phyloP scores from a whole-genome alignment of 2,329 filamentous ascomycete species.

The Aspergillus sp. region DNA sequence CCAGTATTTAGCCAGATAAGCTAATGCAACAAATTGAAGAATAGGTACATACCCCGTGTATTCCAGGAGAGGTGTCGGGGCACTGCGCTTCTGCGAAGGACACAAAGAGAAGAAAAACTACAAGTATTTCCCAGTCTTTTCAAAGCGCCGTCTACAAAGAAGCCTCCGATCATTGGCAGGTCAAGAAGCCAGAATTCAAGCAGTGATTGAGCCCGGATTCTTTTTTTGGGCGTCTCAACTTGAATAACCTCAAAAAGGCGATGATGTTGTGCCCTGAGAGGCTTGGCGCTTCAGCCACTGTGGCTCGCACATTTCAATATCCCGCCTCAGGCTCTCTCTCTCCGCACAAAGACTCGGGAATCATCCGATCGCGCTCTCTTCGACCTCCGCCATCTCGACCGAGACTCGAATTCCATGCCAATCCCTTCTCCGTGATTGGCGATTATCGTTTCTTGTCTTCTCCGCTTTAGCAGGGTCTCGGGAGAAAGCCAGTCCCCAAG shows the following conservation, averaged over 20 bases:
- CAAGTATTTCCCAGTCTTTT: slow-evolving; percentile 23
- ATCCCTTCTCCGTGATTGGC: not conserved
- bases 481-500: not conserved
- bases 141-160: slow-evolving; percentile 16
- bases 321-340: not conserved
- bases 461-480: not conserved
- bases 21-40: not conserved
- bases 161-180: slow-evolving; percentile 26
- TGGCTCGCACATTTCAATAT: not conserved
- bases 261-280: slow-evolving; percentile 5
- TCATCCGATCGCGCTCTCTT: not conserved
- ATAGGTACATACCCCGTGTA: slow-evolving; percentile 18
- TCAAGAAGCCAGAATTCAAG: not conserved
- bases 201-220: not conserved
- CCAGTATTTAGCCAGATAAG: not conserved
- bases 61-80: not conserved
- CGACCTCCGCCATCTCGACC: not conserved
- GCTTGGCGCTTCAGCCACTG: slow-evolving; percentile 14
- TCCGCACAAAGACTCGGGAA: not conserved
- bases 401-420: not conserved
- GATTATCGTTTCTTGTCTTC: not conserved
- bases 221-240: not conserved
- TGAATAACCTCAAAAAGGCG: slow-evolving; percentile 2
- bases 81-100: slow-evolving; percentile 14
- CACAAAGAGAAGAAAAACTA: slow-evolving; percentile 17